Percentiles rank a stretch among this genome's conserved stretches.
These are phyloP conservation scores for Neonectria hederae DNA, from an alignment of 2,329 filamentous ascomycete species.

Conservation along the genomic window DNA sequence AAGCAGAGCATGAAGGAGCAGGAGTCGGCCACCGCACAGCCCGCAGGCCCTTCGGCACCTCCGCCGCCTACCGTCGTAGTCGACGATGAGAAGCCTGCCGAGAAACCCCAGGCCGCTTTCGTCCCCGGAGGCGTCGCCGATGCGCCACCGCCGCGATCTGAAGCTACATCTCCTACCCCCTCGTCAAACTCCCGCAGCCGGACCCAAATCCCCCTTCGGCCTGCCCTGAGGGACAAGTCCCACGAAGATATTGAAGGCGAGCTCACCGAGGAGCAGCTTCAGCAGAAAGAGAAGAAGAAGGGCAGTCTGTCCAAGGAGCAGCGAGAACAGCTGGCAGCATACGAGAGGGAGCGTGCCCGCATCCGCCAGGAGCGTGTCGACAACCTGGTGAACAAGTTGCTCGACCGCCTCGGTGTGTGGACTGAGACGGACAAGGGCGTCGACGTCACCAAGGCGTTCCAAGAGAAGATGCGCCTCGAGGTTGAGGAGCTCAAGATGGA, in stretches of 20 bases:
- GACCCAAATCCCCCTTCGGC: constrained; percentile 76
- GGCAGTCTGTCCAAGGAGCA: constrained; percentile 88
- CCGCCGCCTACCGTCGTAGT: constrained; percentile 53
- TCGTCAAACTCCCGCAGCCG: constrained; percentile 55
- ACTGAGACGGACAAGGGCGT: constrained; percentile 92
- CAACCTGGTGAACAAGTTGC: constrained; percentile 82
- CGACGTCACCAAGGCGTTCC: constrained; percentile 89
- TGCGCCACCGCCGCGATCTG: constrained; percentile 45
- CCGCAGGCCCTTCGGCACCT: constrained; percentile 41
- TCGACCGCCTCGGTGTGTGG: constrained; percentile 92
- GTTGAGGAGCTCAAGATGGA: constrained; percentile 99
- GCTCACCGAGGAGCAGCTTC: constrained; percentile 65
- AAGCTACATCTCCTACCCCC: constrained; percentile 53
- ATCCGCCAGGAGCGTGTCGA: constrained; percentile 91
- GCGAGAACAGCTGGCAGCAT: constrained; percentile 87
- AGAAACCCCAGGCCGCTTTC: constrained; percentile 40
- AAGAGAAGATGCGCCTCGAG: constrained; percentile 93
- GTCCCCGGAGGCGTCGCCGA: constrained; percentile 32
- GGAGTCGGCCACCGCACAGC: constrained; percentile 39
- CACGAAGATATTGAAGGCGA: constrained; percentile 73
- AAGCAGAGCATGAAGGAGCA: constrained; percentile 62
- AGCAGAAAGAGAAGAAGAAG: constrained; percentile 81
- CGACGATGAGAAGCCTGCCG: constrained; percentile 49
- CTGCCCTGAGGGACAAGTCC: constrained; percentile 84
- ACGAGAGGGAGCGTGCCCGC: constrained; percentile 84